Base-by-base conservation (phyloP, 495 filamentous ascomycete genomes). In the Lichina pygmaea region DNA sequence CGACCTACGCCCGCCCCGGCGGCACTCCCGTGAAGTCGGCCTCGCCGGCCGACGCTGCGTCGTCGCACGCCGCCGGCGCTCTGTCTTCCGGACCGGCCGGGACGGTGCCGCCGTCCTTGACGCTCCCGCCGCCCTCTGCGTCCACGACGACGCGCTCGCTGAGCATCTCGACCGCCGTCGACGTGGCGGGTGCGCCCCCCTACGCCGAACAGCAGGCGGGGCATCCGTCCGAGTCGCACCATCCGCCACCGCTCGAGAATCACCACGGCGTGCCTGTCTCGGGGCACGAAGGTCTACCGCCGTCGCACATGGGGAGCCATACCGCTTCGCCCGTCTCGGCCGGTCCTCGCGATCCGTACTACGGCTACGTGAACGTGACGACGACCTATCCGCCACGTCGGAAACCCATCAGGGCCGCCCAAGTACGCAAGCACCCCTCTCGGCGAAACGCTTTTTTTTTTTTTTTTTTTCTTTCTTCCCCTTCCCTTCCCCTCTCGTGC, bases 321-420 rank as follows among this genome's bases (percentile, higher is more conserved):
- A 6, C 42, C 10, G 15, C 42, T 32, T 43, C 42, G 16, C 42
- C 15, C 15, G 30, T 32, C 11, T 43, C 15, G 15, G 42, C 42
- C 6, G 30, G 11, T 12, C 30, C 30, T 16, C 42, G 42, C 16
- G 42, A 43, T 43, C 42, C 15, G 30, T 43, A 16, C 15, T 43
- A 43, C 12, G 15, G 42, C 15, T 32, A 17, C 42, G 6, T 43
- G 30, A 16, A 32, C 15, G 10, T 32, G 10, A 43, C 30, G 10
- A 43, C 42, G 10, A 48, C 41, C 43, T 43, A 44, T 11, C 46
- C 46, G 30, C 46, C 38, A 8, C 16, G 46, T 13, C 17, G 46
- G 43, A 48, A 48, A 34, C 38, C 46, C 10, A 48, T 48, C 15
- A 32, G 46, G 30, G 46, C 46, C 11, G 34, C 46, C 17, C 46